Conservation (phyloP, 2,329 filamentous ascomycete species). For the Sporothrix curviconia region DNA sequence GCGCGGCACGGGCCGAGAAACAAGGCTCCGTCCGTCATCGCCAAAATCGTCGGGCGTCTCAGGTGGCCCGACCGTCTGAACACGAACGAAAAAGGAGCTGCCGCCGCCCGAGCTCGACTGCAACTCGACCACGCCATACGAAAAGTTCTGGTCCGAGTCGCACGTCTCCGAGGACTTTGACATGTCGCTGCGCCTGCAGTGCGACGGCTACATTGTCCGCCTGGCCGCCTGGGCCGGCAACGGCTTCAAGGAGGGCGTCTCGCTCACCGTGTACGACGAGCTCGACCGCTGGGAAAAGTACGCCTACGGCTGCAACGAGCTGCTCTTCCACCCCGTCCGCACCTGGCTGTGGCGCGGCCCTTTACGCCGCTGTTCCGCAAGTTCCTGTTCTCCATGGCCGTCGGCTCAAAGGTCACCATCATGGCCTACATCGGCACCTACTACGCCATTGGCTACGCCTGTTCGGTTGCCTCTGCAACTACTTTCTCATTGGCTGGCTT, state of each 20-base stretch:
- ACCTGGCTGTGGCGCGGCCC: slow-evolving; percentile 65
- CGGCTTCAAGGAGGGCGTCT: slow-evolving; percentile 79
- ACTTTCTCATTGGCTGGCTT: slow-evolving; percentile 70
- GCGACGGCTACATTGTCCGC: slow-evolving; percentile 64
- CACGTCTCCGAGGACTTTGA: slow-evolving; percentile 79
- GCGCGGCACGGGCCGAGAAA: too few relatives aligned
- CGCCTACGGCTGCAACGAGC: slow-evolving; percentile 75
- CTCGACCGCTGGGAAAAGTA: slow-evolving; percentile 83
- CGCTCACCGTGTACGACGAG: slow-evolving; percentile 78
- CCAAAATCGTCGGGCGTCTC: too few relatives aligned
- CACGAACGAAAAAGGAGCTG: too few relatives aligned
- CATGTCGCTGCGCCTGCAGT: slow-evolving; percentile 71
- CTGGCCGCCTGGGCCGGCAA: slow-evolving; percentile 66
- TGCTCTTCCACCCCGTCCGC: slow-evolving; percentile 71
- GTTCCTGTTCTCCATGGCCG: slow-evolving; percentile 67
- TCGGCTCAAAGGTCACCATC: slow-evolving; percentile 70
- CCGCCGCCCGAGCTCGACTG: too few relatives aligned
- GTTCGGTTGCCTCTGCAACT: slow-evolving; percentile 68
- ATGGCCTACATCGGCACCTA: slow-evolving; percentile 74
- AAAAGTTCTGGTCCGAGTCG: slow-evolving; percentile 76
- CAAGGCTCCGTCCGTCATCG: too few relatives aligned
- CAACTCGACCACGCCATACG: too few relatives aligned
- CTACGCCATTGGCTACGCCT: slow-evolving; percentile 70
- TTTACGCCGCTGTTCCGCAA: slow-evolving; percentile 72
- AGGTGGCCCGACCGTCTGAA: too few relatives aligned